Base-by-base conservation (phyloP, 176 grass and related monocot species). In the Triticum timopheevii region DNA sequence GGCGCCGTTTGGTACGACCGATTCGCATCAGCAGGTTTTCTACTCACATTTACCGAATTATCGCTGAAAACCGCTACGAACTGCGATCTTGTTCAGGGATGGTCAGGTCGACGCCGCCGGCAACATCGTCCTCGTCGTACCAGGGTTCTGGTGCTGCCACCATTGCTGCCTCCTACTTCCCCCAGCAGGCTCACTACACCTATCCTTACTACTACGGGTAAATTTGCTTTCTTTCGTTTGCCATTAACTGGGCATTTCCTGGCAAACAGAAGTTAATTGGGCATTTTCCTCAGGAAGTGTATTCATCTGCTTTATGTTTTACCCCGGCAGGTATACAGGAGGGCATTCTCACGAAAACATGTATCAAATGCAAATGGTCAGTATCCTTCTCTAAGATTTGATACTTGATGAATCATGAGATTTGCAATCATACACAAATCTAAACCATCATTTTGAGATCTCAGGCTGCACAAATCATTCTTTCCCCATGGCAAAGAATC, bases 171-270 rank as follows among this genome's bases (percentile, higher is more conserved):
- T 88, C 88, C 76, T 93, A 88, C 67, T 66, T 90, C 50, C 88
- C 86, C 35, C 91, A 93, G n/a, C 65, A 58, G 73, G 61, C 47
- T 75, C 78, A 88, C 42, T 88, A 82, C 78, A 12, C 50, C 40
- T 88, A 82, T 65, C 82, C 91, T 77, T 88, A 90, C 31, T 90
- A 69, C 77, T 90, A 88, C 28, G 82, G 91, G 91, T 93, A 93
- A 49, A 28, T 74, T 74, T 47, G 25, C 23, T 74, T 74, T 16
- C 71, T 16, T 27, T 47, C 39, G 22, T 19, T 54, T 19, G 50
- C 50, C 16, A 54, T 54, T 7, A 54, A 1, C 15, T 54, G 0
- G 50, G 16, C 50, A 54, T 54, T 54, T 54, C 16, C 50, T 19
- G 6, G 50, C 50, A 54, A 19, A 54, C 6, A 52, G 5, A 19